phyloP scores from a whole-genome alignment of 2,329 filamentous ascomycete species.

The Paecilomyces fulvus region DNA sequence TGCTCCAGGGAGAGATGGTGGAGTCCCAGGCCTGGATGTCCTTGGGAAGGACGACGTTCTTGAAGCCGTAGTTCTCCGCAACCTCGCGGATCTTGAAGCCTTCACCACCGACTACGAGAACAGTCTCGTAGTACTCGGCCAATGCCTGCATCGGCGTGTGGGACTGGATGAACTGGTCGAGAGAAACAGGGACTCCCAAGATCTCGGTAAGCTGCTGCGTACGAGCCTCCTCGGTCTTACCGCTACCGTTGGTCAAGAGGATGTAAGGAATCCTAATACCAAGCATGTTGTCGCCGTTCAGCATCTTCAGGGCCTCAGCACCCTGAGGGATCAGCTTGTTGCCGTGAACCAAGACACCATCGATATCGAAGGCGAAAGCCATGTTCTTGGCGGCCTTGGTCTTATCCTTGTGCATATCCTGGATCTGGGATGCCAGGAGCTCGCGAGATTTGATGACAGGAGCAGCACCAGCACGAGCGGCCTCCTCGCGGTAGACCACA shows the following conservation, averaged over 20 bases:
- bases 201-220: slow-evolving; percentile 61
- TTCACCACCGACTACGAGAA: slow-evolving; percentile 67
- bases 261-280: slow-evolving; percentile 71
- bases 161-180: slow-evolving; percentile 68
- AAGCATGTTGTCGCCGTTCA: slow-evolving; percentile 68
- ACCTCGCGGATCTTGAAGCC: slow-evolving; percentile 67
- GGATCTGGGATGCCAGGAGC: slow-evolving; percentile 61
- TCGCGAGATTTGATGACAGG: slow-evolving; percentile 55
- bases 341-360: slow-evolving; percentile 67
- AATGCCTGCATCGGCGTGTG: slow-evolving; percentile 71
- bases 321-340: slow-evolving; percentile 63
- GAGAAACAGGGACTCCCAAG: slow-evolving; percentile 55
- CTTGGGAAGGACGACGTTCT: slow-evolving; percentile 64
- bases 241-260: slow-evolving; percentile 66
- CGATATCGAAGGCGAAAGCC: slow-evolving; percentile 64
- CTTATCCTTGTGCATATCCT: slow-evolving; percentile 58
- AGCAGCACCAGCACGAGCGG: slow-evolving; percentile 38
- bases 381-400: slow-evolving; percentile 66
- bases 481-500: slow-evolving; percentile 42
- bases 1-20: slow-evolving; percentile 59
- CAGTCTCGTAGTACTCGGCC: slow-evolving; percentile 67
- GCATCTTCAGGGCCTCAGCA: slow-evolving; percentile 56
- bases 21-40: slow-evolving; percentile 64
- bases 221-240: slow-evolving; percentile 59
- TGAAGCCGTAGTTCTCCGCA: slow-evolving; percentile 65